phyloP scores from a whole-genome alignment of 192 early-diverging fungal genomes.

The Coemansia sp. region DNA sequence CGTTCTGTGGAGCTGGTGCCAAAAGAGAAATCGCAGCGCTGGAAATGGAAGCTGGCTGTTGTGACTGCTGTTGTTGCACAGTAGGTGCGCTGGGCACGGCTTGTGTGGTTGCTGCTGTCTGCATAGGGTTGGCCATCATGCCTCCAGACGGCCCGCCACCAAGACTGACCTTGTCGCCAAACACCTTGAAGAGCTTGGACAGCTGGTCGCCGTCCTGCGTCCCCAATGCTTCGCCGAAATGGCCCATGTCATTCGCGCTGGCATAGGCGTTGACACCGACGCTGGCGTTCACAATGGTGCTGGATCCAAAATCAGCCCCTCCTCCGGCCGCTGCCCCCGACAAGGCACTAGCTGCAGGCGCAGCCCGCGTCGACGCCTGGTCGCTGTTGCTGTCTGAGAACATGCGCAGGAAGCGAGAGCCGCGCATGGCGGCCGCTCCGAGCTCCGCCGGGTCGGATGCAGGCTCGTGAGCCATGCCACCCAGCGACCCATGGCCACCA shows the following conservation, averaged over 20 bases:
- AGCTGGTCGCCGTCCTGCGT: constrained; percentile 22
- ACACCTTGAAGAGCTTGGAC: constrained; percentile 44
- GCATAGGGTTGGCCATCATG: constrained; percentile 7
- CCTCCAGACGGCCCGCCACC: too few species aligned
- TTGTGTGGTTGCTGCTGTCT: constrained; percentile 5
- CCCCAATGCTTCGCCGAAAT: too few species aligned
- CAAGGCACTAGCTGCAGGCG: not conserved
- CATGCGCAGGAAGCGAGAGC: constrained; percentile 43
- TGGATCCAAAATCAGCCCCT: too few species aligned
- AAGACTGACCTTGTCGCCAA: constrained; percentile 44
- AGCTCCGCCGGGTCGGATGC: too few species aligned
- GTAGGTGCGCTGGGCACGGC: too few species aligned
- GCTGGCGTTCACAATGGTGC: too few species aligned
- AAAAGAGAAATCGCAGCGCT: too few species aligned
- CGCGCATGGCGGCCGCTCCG: constrained; percentile 16
- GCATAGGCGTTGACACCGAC: too few species aligned
- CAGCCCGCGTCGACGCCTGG: not conserved
- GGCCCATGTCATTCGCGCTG: too few species aligned
- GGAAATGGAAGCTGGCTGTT: too few species aligned
- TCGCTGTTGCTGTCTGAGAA: constrained; percentile 29
- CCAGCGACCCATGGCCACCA: not conserved
- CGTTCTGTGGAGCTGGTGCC: not conserved
- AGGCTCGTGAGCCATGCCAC: too few species aligned
- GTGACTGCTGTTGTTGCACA: constrained; percentile 4
- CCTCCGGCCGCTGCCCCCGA: not conserved